These are phyloP conservation scores for Colletotrichum godetiae DNA, from an alignment of 2,329 filamentous ascomycete species.

Conservation along the genomic window DNA sequence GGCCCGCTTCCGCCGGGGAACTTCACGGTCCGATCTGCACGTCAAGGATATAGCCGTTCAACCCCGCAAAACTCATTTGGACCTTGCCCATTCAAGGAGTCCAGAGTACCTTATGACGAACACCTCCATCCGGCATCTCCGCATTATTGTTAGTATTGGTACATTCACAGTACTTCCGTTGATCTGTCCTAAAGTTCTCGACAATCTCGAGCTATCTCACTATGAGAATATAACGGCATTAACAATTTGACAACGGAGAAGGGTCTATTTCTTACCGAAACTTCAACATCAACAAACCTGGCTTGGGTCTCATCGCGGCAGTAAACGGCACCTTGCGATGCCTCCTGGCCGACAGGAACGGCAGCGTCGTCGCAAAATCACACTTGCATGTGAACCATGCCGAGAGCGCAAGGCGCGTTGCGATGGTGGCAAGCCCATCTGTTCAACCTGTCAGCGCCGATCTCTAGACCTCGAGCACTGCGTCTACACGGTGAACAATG, in stretches of 20 bases:
- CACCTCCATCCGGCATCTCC: neutral
- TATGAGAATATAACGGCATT: neutral
- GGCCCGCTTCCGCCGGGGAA: neutral
- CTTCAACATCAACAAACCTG: neutral
- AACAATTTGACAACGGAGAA: neutral
- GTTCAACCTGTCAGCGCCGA: conserved; percentile 52
- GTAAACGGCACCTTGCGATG: neutral
- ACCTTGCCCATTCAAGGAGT: neutral
- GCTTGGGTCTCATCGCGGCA: neutral
- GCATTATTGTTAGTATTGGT: neutral
- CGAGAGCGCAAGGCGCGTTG: conserved; percentile 54
- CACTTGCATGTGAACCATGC: conserved; percentile 55
- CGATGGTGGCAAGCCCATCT: conserved; percentile 56
- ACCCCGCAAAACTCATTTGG: neutral
- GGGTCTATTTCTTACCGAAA: neutral
- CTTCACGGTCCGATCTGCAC: neutral
- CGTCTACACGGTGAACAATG: conserved; percentile 50
- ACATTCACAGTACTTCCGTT: neutral
- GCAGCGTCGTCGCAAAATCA: conserved; percentile 40
- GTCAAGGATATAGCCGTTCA: neutral
- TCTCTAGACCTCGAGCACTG: conserved; percentile 47
- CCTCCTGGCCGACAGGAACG: neutral
- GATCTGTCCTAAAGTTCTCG: neutral
- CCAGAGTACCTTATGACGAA: neutral
- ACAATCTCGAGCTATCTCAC: neutral